A percentile compares a stretch with the other conserved stretches of the same genome.
Conservation (phyloP, 805 yeast genomes). For the Kregervanrija fluxuum region DNA sequence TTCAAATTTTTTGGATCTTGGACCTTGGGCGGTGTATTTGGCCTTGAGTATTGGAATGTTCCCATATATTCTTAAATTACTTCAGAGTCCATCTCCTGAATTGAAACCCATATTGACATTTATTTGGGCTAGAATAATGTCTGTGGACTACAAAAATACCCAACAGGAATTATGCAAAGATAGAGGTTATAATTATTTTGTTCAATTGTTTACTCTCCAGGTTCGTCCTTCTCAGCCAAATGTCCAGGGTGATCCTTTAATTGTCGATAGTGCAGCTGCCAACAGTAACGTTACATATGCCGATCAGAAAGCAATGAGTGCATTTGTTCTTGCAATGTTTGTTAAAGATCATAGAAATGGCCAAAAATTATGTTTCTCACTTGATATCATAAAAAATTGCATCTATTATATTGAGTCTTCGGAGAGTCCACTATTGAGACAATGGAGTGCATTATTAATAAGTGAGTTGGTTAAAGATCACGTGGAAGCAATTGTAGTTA, state of each 20-base stretch:
- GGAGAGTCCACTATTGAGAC: conserved; percentile 80
- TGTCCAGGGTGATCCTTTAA: conserved; percentile 17
- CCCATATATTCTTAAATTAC: conserved; percentile 83
- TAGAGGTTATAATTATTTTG: conserved; percentile 81
- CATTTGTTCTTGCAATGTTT: conserved; percentile 80
- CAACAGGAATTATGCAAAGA: conserved; percentile 91
- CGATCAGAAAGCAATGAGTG: conserved; percentile 94
- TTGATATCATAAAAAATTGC: conserved; percentile 65
- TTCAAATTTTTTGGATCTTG: conserved; percentile 82
- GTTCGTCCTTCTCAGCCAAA: conserved; percentile 16
- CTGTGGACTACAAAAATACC: conserved; percentile 83
- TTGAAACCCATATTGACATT: conserved; percentile 89
- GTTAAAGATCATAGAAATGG: conserved; percentile 75
- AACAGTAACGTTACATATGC: conserved; percentile 39
- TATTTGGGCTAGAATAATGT: conserved; percentile 97
- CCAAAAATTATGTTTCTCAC: conserved; percentile 69
- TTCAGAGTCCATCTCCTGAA: conserved; percentile 94
- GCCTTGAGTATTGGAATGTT: conserved; percentile 93
- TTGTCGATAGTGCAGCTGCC: conserved; percentile 28
- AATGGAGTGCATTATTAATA: conserved; percentile 81
- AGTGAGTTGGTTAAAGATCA: conserved; percentile 70
- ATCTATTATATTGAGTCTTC: conserved; percentile 58
- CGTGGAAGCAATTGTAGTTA: conserved; percentile 67
- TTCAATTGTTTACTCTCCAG: conserved; percentile 58
- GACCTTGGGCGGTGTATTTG: conserved; percentile 95